Conservation (phyloP, 1,284 basidiomycete genomes). For the Cerioporus squamosus region DNA sequence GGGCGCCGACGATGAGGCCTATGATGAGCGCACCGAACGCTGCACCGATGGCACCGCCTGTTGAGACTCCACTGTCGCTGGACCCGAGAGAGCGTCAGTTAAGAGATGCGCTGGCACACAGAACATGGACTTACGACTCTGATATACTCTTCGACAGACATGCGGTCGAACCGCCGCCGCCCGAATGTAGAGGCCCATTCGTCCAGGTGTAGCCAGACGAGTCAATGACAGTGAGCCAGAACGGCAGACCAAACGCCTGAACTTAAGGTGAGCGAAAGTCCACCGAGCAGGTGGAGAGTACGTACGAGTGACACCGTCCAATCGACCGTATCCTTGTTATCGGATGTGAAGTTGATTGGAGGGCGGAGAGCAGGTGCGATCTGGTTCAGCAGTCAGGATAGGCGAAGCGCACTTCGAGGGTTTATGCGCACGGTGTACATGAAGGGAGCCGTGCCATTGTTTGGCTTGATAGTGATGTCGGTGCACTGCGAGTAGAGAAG, state of each 20-base stretch:
- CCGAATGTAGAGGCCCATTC: constrained; percentile 58
- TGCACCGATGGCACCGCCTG: constrained; percentile 41
- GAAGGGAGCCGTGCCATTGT: constrained; percentile 63
- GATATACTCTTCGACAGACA: constrained; percentile 31
- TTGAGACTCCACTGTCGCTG: constrained; percentile 14
- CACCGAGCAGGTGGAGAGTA: background rate
- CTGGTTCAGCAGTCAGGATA: constrained; percentile 32
- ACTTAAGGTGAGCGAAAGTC: background rate
- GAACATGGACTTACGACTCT: background rate
- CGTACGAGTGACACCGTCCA: constrained; percentile 58
- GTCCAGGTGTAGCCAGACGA: constrained; percentile 54
- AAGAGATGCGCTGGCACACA: background rate
- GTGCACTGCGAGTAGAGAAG: constrained; percentile 45
- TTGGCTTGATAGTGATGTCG: constrained; percentile 54
- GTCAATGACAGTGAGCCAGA: constrained; percentile 60
- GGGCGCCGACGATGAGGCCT: constrained; percentile 46
- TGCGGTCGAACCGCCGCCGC: constrained; percentile 40
- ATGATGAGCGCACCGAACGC: constrained; percentile 48
- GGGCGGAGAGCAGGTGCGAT: constrained; percentile 63
- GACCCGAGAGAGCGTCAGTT: background rate
- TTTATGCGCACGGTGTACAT: constrained; percentile 49
- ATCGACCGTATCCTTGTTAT: constrained; percentile 46
- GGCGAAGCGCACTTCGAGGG: background rate
- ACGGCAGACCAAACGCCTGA: constrained; percentile 56
- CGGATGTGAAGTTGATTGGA: constrained; percentile 56